Percentiles rank a stretch among this genome's conserved stretches.
These are phyloP conservation scores for Fusarium verrucosum DNA, from an alignment of 2,329 filamentous ascomycete genomes.

Conservation along the genomic window DNA sequence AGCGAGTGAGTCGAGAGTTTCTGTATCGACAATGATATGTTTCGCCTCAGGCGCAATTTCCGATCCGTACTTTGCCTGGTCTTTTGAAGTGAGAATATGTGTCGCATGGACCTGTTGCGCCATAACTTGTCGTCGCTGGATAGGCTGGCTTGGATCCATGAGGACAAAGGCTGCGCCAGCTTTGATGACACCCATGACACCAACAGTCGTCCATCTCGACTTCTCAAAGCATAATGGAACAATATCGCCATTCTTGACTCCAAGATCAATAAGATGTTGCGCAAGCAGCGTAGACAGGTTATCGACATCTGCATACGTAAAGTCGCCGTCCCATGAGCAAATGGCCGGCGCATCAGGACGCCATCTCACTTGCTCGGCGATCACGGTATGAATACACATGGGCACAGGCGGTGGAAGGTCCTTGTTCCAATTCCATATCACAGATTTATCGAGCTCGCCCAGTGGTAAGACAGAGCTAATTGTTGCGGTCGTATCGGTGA, in stretches of 20 bases:
- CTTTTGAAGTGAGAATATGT: constrained; percentile 35
- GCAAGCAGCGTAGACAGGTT: constrained; percentile 39
- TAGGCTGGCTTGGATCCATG: constrained; percentile 44
- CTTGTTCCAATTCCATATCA: constrained; percentile 43
- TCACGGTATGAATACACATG: constrained; percentile 41
- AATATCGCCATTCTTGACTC: constrained; percentile 40
- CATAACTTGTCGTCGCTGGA: constrained; percentile 39
- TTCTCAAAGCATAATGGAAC: constrained; percentile 49
- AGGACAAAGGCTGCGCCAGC: constrained; percentile 49
- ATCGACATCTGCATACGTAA: constrained; percentile 44
- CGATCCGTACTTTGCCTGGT: constrained; percentile 24
- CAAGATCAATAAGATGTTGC: constrained; percentile 31
- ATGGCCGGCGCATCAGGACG: constrained; percentile 42
- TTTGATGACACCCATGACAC: constrained; percentile 47
- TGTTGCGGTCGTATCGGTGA: constrained; percentile 11
- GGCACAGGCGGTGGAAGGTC: constrained; percentile 28
- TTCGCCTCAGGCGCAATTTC: constrained; percentile 35
- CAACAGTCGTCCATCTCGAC: constrained; percentile 45
- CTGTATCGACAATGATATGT: constrained; percentile 30
- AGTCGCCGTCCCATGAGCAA: constrained; percentile 46
- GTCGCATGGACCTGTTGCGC: constrained; percentile 32
- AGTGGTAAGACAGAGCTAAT: constrained; percentile 32
- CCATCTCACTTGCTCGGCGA: constrained; percentile 38
- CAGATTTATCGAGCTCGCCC: constrained; percentile 33
- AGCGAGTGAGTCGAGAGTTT: constrained; percentile 21